Evolutionary conservation across 2,329 filamentous ascomycete genomes (phyloP), one percentile per base, ranked within the genome.

Genomic region (Seiridium cupressi): DNA sequence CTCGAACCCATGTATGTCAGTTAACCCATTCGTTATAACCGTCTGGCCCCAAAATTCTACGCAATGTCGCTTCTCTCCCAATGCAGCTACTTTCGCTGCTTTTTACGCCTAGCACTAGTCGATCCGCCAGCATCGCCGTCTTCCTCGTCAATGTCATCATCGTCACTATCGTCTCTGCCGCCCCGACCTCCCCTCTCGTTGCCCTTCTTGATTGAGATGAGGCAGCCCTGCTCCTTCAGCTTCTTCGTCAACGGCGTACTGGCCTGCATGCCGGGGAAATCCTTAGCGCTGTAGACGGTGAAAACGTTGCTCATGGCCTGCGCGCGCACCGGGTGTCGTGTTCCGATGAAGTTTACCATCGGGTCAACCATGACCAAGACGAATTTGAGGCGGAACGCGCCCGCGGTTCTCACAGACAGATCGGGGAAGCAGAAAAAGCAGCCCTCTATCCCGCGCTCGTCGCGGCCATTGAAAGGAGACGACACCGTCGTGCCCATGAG

Each of bases 341-440:
- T 74, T 35, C 85, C 86, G 2, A 81, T 81, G 11, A 77, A 76
- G 73, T 86, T 83, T 53, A 79, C 75, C 2, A 88, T 75, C 2
- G 88, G 87, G 64, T 93, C 87, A 47, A 94, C 83, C 62, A 90
- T 84, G 69, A 93, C 85, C 31, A 94, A 79, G 44, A 85, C 85
- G 72, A 95, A 94, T 51, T 85, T 86, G 58, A 95, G 81, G 18
- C 89, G 82, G 73, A 91, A 95, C n/a, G 80, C 79, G 26, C 91
- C 91, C 1, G 91, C 87, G 0, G 89, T 93, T 40, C 91, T 85
- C 70, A 90, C 92, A 3, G 89, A 93, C 26, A 95, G 80, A 70
- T 95, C 91, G 0, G 90, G 89, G 70, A 95, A 95, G 71, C 90
- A 92, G 74, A 94, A 95, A 79, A 94, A 95, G 69, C 89, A 92